These are phyloP conservation scores for Solanum hybrid DNA, from an alignment of 305 asterid genomes.

Conservation along the genomic window DNA sequence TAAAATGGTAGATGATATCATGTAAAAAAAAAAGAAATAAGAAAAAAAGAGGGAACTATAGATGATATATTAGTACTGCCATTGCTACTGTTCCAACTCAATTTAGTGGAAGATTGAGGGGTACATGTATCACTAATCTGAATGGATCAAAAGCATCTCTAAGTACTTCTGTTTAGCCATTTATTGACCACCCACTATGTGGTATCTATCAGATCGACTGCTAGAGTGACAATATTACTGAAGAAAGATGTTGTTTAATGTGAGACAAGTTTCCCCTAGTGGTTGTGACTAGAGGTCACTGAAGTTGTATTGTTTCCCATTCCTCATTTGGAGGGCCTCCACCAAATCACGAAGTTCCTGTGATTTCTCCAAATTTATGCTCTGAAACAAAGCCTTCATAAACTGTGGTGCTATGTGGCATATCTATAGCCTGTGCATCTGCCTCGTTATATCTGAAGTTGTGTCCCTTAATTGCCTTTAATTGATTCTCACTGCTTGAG, in stretches of 20 bases:
- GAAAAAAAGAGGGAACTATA: not conserved
- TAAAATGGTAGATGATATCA: not conserved
- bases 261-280: not conserved
- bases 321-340: not conserved
- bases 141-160: not conserved
- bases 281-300: not conserved
- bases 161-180: not conserved
- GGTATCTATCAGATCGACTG: not conserved
- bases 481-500: not conserved
- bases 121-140: not conserved
- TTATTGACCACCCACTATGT: not conserved
- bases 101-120: not conserved
- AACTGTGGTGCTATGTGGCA: not conserved
- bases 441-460: not conserved
- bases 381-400: not conserved
- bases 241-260: not conserved
- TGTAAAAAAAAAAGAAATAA: not conserved
- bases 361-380: not conserved
- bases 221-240: not conserved
- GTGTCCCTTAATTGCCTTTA: not conserved
- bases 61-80: not conserved
- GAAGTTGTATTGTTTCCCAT: not conserved
- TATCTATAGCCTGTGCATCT: not conserved
- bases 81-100: not conserved
- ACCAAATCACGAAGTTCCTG: not conserved